Percentiles rank a stretch among this genome's conserved stretches.
Conservation (phyloP, 2,329 filamentous ascomycete genomes). For the Fusarium sp. region DNA sequence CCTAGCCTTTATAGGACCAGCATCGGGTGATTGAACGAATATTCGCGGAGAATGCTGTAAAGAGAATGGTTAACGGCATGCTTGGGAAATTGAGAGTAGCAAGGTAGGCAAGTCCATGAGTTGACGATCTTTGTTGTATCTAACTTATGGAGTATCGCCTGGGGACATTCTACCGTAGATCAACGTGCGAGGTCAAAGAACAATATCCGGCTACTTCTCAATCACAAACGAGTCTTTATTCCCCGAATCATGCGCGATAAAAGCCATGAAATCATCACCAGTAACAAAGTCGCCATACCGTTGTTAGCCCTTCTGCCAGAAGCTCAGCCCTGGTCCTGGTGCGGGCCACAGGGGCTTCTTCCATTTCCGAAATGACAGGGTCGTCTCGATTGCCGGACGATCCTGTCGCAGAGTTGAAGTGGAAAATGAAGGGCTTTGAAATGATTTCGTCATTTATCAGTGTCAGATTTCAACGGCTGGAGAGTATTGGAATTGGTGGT, state of each 20-base stretch:
- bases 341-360: slow-evolving; percentile 14
- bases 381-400: slow-evolving; percentile 37
- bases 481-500: background rate
- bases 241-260: background rate
- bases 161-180: background rate
- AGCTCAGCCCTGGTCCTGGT: slow-evolving; percentile 8
- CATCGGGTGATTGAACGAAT: slow-evolving; percentile 1
- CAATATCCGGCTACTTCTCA: background rate
- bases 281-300: background rate
- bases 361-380: slow-evolving; percentile 41
- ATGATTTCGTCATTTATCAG: slow-evolving; percentile 18
- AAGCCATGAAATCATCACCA: background rate
- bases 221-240: background rate
- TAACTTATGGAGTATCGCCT: background rate
- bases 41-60: slow-evolving; percentile 4
- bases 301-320: background rate
- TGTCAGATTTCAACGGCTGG: background rate
- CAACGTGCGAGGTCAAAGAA: background rate
- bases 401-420: slow-evolving; percentile 17
- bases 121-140: background rate
- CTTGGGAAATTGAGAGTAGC: background rate
- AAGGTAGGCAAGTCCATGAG: background rate
- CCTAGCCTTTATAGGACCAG: slow-evolving; percentile 2
- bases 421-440: background rate
- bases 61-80: background rate